phyloP scores from a whole-genome alignment of 2,329 filamentous ascomycete genomes.

The Tympanopsis confertula region DNA sequence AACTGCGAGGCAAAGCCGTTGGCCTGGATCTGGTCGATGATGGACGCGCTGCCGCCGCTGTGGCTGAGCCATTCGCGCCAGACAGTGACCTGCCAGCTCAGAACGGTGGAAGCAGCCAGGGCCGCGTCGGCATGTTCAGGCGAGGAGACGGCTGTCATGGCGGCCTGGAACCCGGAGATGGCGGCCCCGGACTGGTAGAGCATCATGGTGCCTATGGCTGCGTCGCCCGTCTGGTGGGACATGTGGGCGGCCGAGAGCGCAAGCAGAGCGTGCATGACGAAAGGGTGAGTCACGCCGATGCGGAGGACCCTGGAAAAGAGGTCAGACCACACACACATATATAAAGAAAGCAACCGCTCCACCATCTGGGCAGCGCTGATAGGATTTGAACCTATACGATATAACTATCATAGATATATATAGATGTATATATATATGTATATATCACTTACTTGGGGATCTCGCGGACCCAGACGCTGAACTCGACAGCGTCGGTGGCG shows the following conservation, averaged over 20 bases:
- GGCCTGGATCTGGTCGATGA: slow-evolving; percentile 80
- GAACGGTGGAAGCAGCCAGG: slow-evolving; percentile 76
- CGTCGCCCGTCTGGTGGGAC: slow-evolving; percentile 76
- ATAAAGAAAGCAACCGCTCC: slow-evolving; percentile 14
- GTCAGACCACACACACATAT: slow-evolving; percentile 12
- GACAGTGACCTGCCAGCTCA: slow-evolving; percentile 93
- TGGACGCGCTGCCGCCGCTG: slow-evolving; percentile 80
- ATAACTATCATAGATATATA: no score
- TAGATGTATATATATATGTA: no score
- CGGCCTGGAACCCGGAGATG: slow-evolving; percentile 76
- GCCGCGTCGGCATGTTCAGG: slow-evolving; percentile 81
- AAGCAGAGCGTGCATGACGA: slow-evolving; percentile 87
- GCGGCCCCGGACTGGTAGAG: slow-evolving; percentile 81
- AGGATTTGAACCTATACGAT: no score
- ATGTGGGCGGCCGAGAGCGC: slow-evolving; percentile 93
- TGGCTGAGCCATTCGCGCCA: slow-evolving; percentile 91
- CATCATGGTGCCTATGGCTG: slow-evolving; percentile 74
- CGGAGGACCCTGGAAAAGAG: slow-evolving; percentile 54
- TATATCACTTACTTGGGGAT: slow-evolving; percentile 67
- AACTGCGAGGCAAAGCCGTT: slow-evolving; percentile 88
- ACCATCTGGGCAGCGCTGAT: no score
- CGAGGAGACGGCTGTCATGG: slow-evolving; percentile 75
- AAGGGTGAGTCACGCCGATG: slow-evolving; percentile 69
- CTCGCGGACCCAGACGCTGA: slow-evolving; percentile 85
- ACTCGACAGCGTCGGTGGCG: slow-evolving; percentile 64